Evolutionary conservation across 164 flowering plant species (phyloP).

Genomic region (Magnolia sinica): DNA sequence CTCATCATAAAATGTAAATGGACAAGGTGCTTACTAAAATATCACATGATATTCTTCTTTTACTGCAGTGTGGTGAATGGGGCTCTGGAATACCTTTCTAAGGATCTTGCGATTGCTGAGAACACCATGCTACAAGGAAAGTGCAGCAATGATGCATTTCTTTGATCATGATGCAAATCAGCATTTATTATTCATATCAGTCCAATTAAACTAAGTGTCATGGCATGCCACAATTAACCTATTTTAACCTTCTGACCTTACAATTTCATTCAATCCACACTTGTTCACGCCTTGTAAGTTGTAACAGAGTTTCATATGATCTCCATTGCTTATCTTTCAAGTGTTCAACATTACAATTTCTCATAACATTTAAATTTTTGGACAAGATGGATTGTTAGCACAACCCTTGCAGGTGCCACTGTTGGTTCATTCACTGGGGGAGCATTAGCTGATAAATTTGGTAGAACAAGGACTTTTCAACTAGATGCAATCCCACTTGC

Average conservation of each 20-base stretch:
- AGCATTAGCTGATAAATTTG: slow-evolving; percentile 91
- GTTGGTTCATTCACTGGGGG: slow-evolving; percentile 98
- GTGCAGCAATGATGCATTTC: slow-evolving; percentile 16
- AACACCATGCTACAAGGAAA: slow-evolving; percentile 51
- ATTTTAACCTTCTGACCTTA: background rate
- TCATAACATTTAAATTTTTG: slow-evolving; percentile 9
- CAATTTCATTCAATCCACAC: background rate
- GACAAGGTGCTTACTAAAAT: too few species aligned
- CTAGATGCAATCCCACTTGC: slow-evolving; percentile 90
- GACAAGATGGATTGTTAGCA: slow-evolving; percentile 93
- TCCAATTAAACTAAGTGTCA: background rate
- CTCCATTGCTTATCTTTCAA: too few species aligned
- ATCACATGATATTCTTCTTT: too few species aligned
- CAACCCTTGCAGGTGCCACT: slow-evolving; percentile 91
- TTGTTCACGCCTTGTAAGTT: too few species aligned
- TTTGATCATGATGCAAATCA: background rate
- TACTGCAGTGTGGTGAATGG: too few species aligned
- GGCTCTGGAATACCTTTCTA: too few species aligned
- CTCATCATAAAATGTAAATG: too few species aligned
- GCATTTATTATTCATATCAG: background rate
- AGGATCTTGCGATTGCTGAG: too few species aligned
- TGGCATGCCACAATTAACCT: slow-evolving; percentile 6
- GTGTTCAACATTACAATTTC: too few species aligned
- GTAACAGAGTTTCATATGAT: too few species aligned
- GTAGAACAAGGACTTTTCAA: slow-evolving; percentile 84